Evolutionary conservation across 1,284 basidiomycete genomes (phyloP).

Genomic region (Xerocomus cyaneibrunnescens): DNA sequence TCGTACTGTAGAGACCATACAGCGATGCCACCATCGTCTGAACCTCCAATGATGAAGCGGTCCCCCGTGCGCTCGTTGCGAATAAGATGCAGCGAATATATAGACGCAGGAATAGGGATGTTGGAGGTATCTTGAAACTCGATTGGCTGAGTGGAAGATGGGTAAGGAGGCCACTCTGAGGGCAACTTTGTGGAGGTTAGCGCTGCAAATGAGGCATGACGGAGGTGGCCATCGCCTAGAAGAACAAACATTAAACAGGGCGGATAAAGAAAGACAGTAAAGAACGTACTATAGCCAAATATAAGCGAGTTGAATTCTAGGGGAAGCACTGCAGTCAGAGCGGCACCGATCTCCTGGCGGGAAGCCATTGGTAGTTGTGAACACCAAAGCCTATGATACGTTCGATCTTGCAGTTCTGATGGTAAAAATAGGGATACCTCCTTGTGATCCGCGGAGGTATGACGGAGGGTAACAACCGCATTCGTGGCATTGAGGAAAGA

Average conservation of each 20-base stretch:
- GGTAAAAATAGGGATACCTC: slow-evolving; percentile 21
- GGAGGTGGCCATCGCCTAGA: slow-evolving; percentile 59
- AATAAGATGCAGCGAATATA: slow-evolving; percentile 53
- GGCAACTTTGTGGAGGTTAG: slow-evolving; percentile 11
- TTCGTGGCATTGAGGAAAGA: slow-evolving; percentile 13
- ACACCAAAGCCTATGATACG: slow-evolving; percentile 19
- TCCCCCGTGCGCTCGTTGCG: slow-evolving; percentile 57
- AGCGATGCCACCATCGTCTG: slow-evolving; percentile 70
- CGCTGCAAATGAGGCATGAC: slow-evolving; percentile 42
- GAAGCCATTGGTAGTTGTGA: slow-evolving; percentile 9
- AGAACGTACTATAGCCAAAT: slow-evolving; percentile 62
- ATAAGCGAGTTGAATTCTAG: slow-evolving; percentile 56
- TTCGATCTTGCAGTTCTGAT: slow-evolving; percentile 9
- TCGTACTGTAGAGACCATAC: slow-evolving; percentile 65
- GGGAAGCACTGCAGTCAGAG: slow-evolving; percentile 51
- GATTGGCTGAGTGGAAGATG: not conserved
- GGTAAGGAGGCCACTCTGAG: not conserved
- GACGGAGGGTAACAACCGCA: slow-evolving; percentile 21
- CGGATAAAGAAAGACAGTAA: not conserved
- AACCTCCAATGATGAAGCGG: slow-evolving; percentile 64
- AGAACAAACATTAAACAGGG: not conserved
- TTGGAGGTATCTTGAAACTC: slow-evolving; percentile 42
- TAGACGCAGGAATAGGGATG: slow-evolving; percentile 44
- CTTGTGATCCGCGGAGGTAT: slow-evolving; percentile 18
- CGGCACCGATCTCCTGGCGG: slow-evolving; percentile 7